A percentile compares a stretch with the other conserved stretches of the same genome.
These are phyloP conservation scores for Beverwykella pulmonaria DNA, from an alignment of 495 filamentous ascomycete species.

Conservation along the genomic window DNA sequence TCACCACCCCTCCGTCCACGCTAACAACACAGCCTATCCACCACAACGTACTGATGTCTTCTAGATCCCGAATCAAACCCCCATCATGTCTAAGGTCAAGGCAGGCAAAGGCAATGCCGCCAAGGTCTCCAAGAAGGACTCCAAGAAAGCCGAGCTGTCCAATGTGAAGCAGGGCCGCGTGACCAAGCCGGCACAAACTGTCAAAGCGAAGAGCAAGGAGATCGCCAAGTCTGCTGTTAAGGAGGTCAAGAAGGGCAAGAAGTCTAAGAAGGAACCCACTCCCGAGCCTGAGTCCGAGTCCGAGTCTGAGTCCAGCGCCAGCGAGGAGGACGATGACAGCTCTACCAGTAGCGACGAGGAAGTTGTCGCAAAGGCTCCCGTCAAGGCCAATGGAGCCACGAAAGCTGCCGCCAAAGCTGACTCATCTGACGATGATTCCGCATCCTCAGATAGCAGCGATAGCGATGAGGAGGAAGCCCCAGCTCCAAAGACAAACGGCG, in stretches of 20 bases:
- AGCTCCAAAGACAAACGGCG: conserved; percentile 24
- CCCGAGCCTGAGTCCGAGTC: conserved; percentile 47
- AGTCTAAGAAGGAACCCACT: conserved; percentile 56
- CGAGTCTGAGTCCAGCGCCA: conserved; percentile 43
- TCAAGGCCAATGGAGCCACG: conserved; percentile 42
- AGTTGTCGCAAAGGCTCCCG: conserved; percentile 35
- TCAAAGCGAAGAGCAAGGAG: conserved; percentile 49
- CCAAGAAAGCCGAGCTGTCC: conserved; percentile 21
- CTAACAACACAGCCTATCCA: neutral
- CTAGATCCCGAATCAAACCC: conserved; percentile 20
- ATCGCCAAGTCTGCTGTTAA: conserved; percentile 46
- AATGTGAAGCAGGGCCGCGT: conserved; percentile 54
- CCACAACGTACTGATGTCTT: conserved; percentile 22
- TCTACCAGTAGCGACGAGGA: conserved; percentile 34
- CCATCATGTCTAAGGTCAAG: conserved; percentile 36
- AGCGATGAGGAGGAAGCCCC: conserved; percentile 41
- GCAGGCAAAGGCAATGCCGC: conserved; percentile 26
- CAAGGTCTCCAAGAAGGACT: conserved; percentile 33
- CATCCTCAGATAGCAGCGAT: conserved; percentile 37
- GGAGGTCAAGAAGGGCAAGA: conserved; percentile 52
- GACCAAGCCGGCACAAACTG: conserved; percentile 47
- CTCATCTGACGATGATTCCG: conserved; percentile 41
- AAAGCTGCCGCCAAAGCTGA: conserved; percentile 35
- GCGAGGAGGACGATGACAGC: conserved; percentile 43
- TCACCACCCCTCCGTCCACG: neutral